Conservation (phyloP, 306 rosid genomes). For the Ormosia emarginata region DNA sequence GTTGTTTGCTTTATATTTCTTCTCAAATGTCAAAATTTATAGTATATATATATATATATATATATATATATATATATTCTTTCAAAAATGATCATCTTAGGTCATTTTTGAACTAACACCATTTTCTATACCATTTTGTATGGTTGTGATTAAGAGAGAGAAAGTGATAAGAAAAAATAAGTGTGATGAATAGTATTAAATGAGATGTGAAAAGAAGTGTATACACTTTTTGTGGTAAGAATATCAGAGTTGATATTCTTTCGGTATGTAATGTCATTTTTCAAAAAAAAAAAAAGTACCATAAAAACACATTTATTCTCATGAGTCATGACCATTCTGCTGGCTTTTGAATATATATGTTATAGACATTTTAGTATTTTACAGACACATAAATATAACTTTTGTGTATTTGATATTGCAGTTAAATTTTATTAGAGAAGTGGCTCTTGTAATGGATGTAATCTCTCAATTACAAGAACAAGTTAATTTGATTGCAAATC, state of each 20-base stretch:
- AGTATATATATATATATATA: background rate
- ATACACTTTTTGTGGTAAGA: no score
- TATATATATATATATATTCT: no score
- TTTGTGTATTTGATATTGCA: background rate
- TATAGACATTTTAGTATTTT: background rate
- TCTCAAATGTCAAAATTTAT: background rate
- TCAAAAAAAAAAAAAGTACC: no score
- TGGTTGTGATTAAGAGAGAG: no score
- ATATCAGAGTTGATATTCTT: no score
- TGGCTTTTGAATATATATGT: background rate
- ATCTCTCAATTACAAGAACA: constrained; percentile 90
- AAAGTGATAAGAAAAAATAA: no score
- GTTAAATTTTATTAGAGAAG: background rate
- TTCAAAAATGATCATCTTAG: no score
- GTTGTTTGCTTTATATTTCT: background rate
- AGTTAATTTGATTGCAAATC: constrained; percentile 60
- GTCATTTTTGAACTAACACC: no score
- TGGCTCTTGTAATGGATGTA: constrained; percentile 57
- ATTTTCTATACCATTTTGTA: no score
- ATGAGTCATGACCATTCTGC: background rate
- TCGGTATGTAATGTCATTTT: background rate
- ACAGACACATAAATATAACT: background rate
- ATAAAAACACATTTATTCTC: background rate
- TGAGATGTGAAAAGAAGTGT: no score
- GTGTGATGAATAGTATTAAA: no score